Evolutionary conservation across 2,329 filamentous ascomycete species (phyloP).

Genomic region (Neofusicoccum kwambonambiense): DNA sequence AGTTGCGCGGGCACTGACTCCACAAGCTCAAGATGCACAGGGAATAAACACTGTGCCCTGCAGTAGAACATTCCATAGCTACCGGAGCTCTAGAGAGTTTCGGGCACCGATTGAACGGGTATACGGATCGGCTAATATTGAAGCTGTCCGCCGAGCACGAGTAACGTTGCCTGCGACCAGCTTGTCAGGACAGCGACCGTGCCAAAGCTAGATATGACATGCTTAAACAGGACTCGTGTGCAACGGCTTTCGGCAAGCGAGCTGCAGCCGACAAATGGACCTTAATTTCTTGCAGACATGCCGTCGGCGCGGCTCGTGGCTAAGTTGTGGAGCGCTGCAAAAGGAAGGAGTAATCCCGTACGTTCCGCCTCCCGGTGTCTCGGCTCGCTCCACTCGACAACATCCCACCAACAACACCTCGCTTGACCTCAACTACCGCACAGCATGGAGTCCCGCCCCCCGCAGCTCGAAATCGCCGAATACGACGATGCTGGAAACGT

Average conservation of each 20-base stretch:
- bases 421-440: not conserved
- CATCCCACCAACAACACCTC: conserved; percentile 6
- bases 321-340: not conserved
- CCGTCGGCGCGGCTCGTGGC: not conserved
- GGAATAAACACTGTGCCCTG: not conserved
- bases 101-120: not conserved
- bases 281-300: not conserved
- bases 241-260: not conserved
- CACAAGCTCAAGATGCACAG: not conserved
- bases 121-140: not conserved
- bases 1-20: not conserved
- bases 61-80: not conserved
- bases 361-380: not conserved
- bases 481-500: conserved; percentile 52
- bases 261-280: not conserved
- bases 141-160: not conserved
- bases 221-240: not conserved
- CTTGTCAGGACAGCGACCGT: not conserved
- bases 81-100: no score
- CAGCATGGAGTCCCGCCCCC: not conserved
- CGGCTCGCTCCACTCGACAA: conserved; percentile 11
- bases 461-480: conserved; percentile 33
- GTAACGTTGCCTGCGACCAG: not conserved
- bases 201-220: not conserved
- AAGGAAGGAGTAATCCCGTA: not conserved